phyloP scores from a whole-genome alignment of 768 basidiomycete genomes.

The Pleurotus djamor region DNA sequence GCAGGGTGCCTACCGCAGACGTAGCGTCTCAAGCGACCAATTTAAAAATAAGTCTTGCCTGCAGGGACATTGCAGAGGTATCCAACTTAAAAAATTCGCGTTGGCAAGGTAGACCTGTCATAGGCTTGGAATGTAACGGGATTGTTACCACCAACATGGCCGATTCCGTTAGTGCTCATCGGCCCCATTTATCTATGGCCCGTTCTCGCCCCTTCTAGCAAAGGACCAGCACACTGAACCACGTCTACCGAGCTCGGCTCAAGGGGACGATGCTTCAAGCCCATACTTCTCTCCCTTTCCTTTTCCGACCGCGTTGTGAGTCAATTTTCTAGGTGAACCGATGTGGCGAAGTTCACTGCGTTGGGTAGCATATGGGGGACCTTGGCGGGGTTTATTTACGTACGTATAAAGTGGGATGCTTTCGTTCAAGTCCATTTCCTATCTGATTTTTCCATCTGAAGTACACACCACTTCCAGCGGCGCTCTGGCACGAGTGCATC shows the following conservation, averaged over 20 bases:
- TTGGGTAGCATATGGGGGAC: constrained; percentile 6
- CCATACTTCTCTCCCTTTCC: background rate
- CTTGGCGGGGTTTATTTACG: constrained; percentile 7
- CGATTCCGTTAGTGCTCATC: background rate
- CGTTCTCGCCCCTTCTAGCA: background rate
- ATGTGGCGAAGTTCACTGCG: background rate
- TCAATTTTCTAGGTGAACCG: background rate
- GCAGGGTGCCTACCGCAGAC: too few relatives aligned
- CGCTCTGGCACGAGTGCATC: constrained; percentile 6
- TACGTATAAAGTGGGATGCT: constrained; percentile 3
- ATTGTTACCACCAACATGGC: background rate
- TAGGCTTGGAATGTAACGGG: too few relatives aligned
- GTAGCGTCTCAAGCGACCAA: too few relatives aligned
- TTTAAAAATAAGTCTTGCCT: too few relatives aligned
- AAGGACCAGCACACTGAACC: background rate
- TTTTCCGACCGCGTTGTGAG: background rate
- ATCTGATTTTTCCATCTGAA: constrained; percentile 12
- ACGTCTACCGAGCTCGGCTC: too few relatives aligned
- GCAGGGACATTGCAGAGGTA: too few relatives aligned
- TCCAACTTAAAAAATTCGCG: too few relatives aligned
- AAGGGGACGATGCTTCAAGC: constrained; percentile 1
- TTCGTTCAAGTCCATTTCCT: background rate
- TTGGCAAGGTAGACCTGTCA: too few relatives aligned
- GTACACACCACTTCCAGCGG: background rate
- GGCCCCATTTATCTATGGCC: background rate